Evolutionary conservation across 2,329 filamentous ascomycete species (phyloP), one percentile per base, ranked within the genome.

Genomic region (Cercospora nicotianae): DNA sequence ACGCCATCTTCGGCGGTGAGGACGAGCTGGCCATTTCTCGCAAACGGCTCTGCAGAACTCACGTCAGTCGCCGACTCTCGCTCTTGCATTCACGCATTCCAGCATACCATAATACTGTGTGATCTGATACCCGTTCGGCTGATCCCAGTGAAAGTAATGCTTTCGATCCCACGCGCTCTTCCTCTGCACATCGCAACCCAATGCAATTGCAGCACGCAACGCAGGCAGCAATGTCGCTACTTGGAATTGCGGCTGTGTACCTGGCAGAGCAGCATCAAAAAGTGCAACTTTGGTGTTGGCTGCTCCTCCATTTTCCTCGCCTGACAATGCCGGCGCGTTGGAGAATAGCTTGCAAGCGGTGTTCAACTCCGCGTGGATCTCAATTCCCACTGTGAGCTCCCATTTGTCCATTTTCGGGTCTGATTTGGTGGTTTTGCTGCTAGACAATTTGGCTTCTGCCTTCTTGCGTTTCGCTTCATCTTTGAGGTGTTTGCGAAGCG

Each of bases 111-210:
- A 97, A 81, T 94, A 98, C 77, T 99, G 95, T 1, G 95, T 99
- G 70, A 99, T 96, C 79, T 99, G 95, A 79, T 99, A 99, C 0
- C 95, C 95, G 0, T 92, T 87, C 0, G 95, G 95, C 80, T 99
- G 95, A 79, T 99, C 95, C 87, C 95, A 96, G 83, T 97, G 97
- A 80, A 99, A 98, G 81, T 99, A 99, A 80, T 99, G 95, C 79
- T 99, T 99, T 71, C 95, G 87, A 80, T 99, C 95, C 81, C 97
- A 99, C 64, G 87, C 88, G 79, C 93, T 97, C 73, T 87, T 85
- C 1, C 81, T 83, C 77, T 96, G 91, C 63, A 98, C 86, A 1
- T 89, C 82, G 79, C 95, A 98, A 67, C 90, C 87, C 55, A 99
- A 83, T 0, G 93, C 92, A 60, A 97, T 82, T 0, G 95, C 94